Evolutionary conservation across 306 rosid species (phyloP), one percentile per base, ranked within the genome.

Genomic region (Malus sieversii): DNA sequence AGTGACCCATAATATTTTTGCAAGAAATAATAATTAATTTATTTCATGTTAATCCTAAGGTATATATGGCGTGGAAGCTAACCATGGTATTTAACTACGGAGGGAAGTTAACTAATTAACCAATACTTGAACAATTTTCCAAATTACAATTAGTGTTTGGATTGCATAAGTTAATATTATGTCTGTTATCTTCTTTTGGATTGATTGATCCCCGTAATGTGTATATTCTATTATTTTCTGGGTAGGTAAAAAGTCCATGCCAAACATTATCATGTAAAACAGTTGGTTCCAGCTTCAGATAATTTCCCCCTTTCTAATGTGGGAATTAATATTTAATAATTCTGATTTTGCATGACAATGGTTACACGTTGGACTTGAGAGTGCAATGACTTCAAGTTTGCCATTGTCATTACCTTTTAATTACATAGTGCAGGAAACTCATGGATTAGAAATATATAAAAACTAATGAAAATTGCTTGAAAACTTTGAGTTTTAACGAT

Each of bases 181-280:
- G 73, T 25, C 22, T 46, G 32, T 20, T 42, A 68, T 68, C 52
- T 52, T 68, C 35, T 42, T 25, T 52, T 51, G 55, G 58, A 27
- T 40, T 40, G 19, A 44, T 51, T 60, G 19, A 73, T 44, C 77
- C 55, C 13, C 23, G 10, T 23, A 40, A 2, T 72, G 57, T 73
- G 29, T 5, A 19, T 19, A 19, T 73, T 42, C 68, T 23, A 73
- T 59, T 15, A 73, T 73, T 59, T 73, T 40, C 18, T 59, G 68
- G 27, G 57, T 25, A 73, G 68, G 76, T 73, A 59, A 35, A 73
- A 59, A 59, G 76, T 73, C 15, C 57, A 59, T 40, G 76, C 27
- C 68, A 15, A 59, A 73, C 70, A 66, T 66, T 66, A 66, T 66
- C 70, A 7, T 66, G 48, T 20, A 35, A 3, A 44, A 35, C 25